A percentile compares a stretch with the other conserved stretches of the same genome.
Evolutionary conservation across 2,329 filamentous ascomycete genomes (phyloP).

Genomic region (Penicillium janthinellum): DNA sequence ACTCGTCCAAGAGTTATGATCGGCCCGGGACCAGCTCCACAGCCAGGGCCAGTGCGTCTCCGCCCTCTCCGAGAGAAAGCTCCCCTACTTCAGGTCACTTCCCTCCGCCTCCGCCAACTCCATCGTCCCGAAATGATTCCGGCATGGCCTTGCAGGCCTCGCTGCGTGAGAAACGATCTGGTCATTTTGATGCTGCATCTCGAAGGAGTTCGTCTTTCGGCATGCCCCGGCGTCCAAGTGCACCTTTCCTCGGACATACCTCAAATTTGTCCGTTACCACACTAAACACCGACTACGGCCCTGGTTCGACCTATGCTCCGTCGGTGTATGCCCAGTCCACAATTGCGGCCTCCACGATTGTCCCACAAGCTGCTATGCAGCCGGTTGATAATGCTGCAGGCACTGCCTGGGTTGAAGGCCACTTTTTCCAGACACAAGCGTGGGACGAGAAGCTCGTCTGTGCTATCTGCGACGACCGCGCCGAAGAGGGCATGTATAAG

Average conservation of each 20-base stretch:
- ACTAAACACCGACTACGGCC: slow-evolving; percentile 43
- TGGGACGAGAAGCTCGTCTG: slow-evolving; percentile 49
- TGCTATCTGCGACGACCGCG: slow-evolving; percentile 56
- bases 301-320: slow-evolving; percentile 50
- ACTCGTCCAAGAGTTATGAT: slow-evolving; percentile 54
- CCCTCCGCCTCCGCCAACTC: slow-evolving; percentile 72
- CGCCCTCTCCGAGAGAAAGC: slow-evolving; percentile 58
- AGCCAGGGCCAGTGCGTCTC: slow-evolving; percentile 50
- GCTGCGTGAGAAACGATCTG: slow-evolving; percentile 89
- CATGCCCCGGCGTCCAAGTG: slow-evolving; percentile 66
- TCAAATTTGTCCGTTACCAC: slow-evolving; percentile 49
- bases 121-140: slow-evolving; percentile 86
- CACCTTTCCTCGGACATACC: slow-evolving; percentile 71
- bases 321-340: slow-evolving; percentile 55
- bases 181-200: slow-evolving; percentile 80
- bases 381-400: slow-evolving; percentile 45
- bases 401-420: slow-evolving; percentile 51
- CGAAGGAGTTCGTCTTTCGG: slow-evolving; percentile 92
- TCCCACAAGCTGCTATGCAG: slow-evolving; percentile 46
- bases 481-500: slow-evolving; percentile 59
- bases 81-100: slow-evolving; percentile 81
- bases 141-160: slow-evolving; percentile 84
- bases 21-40: slow-evolving; percentile 74
- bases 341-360: slow-evolving; percentile 53
- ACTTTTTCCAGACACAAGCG: slow-evolving; percentile 49